Conservation (phyloP, 1,284 basidiomycete species). For the Puccinia hordei region DNA sequence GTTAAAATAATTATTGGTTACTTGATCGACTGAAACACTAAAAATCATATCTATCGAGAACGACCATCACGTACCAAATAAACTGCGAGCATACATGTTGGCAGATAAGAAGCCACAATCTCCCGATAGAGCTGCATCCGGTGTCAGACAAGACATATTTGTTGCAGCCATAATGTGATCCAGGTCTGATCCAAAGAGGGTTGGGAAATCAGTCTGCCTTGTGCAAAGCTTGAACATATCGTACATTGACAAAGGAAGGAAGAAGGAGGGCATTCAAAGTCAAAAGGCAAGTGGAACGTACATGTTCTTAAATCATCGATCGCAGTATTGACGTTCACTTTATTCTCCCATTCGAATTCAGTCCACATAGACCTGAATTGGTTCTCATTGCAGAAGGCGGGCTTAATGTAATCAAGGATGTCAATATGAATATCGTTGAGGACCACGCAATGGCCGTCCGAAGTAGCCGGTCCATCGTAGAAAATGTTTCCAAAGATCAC, state of each 20-base stretch:
- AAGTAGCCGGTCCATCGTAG: slow-evolving; percentile 86
- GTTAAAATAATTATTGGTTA: neutral
- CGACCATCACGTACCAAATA: slow-evolving; percentile 68
- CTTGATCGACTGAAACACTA: neutral
- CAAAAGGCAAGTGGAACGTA: slow-evolving; percentile 13
- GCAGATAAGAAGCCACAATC: slow-evolving; percentile 92
- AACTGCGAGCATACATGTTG: slow-evolving; percentile 85
- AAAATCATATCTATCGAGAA: neutral
- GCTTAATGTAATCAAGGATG: slow-evolving; percentile 99
- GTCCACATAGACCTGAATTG: slow-evolving; percentile 95
- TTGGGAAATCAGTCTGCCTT: neutral
- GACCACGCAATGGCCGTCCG: slow-evolving; percentile 75
- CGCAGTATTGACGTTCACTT: slow-evolving; percentile 83
- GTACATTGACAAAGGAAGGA: neutral
- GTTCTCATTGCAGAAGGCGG: slow-evolving; percentile 90
- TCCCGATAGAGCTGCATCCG: slow-evolving; percentile 83
- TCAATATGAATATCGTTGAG: slow-evolving; percentile 98
- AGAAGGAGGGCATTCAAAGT: slow-evolving; percentile 2
- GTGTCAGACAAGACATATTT: slow-evolving; percentile 95
- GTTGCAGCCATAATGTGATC: slow-evolving; percentile 87
- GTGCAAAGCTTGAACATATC: neutral
- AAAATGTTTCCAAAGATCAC: slow-evolving; percentile 98
- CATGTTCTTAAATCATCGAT: slow-evolving; percentile 60
- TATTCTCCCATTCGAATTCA: slow-evolving; percentile 98
- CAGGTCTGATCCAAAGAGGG: slow-evolving; percentile 63